These are phyloP conservation scores for Phialophora tarda DNA, from an alignment of 2,329 filamentous ascomycete genomes.

Conservation along the genomic window DNA sequence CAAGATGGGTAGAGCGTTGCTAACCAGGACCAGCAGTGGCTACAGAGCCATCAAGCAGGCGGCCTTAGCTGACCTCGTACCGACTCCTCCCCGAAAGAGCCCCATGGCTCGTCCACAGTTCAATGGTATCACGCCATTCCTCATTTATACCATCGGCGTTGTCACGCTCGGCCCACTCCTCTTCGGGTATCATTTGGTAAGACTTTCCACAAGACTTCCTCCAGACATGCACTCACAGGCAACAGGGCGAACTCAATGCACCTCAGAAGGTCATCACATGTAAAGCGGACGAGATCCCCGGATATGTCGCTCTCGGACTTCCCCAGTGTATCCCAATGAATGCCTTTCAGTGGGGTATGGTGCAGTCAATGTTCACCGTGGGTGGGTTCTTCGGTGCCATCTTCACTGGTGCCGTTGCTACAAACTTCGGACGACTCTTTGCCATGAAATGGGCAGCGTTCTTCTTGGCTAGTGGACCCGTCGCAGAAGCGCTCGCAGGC, in stretches of 20 bases:
- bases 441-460: constrained; percentile 78
- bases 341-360: constrained; percentile 77
- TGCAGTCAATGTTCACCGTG: constrained; percentile 89
- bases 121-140: constrained; percentile 40
- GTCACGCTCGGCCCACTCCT: constrained; percentile 86
- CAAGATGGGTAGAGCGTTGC: constrained; percentile 23
- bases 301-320: constrained; percentile 38
- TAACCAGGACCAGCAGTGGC: constrained; percentile 31
- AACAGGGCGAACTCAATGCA: constrained; percentile 91
- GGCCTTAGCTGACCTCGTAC: constrained; percentile 10
- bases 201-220: constrained; percentile 35
- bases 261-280: constrained; percentile 93
- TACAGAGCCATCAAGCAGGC: constrained; percentile 29
- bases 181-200: constrained; percentile 90
- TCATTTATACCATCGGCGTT: constrained; percentile 75
- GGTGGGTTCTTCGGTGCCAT: constrained; percentile 87
- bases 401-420: constrained; percentile 77
- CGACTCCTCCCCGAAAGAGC: constrained; percentile 6
- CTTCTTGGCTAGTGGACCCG: constrained; percentile 76
- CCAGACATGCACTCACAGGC: constrained; percentile 45
- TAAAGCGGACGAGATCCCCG: constrained; percentile 61
- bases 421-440: constrained; percentile 73
- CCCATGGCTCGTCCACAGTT: constrained; percentile 17
- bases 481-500: constrained; percentile 73
- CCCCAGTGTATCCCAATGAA: constrained; percentile 88